Percentiles rank a stretch among this genome's conserved stretches.
phyloP scores from a whole-genome alignment of 495 filamentous ascomycete genomes.

The Melanomma pulvis-pyrius region DNA sequence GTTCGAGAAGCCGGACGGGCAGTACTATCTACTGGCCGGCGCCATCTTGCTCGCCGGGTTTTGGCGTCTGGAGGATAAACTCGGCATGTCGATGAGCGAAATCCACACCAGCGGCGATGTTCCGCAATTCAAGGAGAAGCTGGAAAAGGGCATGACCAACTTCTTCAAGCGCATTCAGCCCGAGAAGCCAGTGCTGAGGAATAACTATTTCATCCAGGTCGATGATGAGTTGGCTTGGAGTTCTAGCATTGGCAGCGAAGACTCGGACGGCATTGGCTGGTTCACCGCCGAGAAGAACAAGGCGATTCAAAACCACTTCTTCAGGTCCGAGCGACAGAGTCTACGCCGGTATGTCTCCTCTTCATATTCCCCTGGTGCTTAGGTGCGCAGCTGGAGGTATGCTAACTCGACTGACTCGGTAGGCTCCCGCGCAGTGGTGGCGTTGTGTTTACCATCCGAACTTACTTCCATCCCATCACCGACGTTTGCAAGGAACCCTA shows the following conservation, averaged over 20 bases:
- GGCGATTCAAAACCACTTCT: slow-evolving; percentile 74
- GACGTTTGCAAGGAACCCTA: slow-evolving; percentile 47
- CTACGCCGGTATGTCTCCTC: slow-evolving; percentile 56
- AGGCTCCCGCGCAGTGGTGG: slow-evolving; percentile 70
- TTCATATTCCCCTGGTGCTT: not conserved
- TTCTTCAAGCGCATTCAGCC: slow-evolving; percentile 47
- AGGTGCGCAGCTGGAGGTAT: not conserved
- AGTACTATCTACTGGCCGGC: slow-evolving; percentile 84
- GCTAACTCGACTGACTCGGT: not conserved
- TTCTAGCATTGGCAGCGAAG: slow-evolving; percentile 73
- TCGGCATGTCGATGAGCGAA: slow-evolving; percentile 78
- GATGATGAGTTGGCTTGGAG: slow-evolving; percentile 56
- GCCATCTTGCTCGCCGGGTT: slow-evolving; percentile 81
- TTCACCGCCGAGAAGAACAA: slow-evolving; percentile 75
- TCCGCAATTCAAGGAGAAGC: slow-evolving; percentile 72
- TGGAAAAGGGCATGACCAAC: slow-evolving; percentile 64
- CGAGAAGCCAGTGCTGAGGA: slow-evolving; percentile 45
- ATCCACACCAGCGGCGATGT: slow-evolving; percentile 85
- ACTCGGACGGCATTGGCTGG: slow-evolving; percentile 68
- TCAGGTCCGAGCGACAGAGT: slow-evolving; percentile 79
- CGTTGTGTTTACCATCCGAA: slow-evolving; percentile 57
- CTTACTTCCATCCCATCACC: slow-evolving; percentile 48
- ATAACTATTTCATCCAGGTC: slow-evolving; percentile 52
- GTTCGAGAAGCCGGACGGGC: slow-evolving; percentile 75
- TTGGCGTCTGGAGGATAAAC: slow-evolving; percentile 84